phyloP scores from a whole-genome alignment of 192 early-diverging fungal species.

The Gamsiella multidivaricata region DNA sequence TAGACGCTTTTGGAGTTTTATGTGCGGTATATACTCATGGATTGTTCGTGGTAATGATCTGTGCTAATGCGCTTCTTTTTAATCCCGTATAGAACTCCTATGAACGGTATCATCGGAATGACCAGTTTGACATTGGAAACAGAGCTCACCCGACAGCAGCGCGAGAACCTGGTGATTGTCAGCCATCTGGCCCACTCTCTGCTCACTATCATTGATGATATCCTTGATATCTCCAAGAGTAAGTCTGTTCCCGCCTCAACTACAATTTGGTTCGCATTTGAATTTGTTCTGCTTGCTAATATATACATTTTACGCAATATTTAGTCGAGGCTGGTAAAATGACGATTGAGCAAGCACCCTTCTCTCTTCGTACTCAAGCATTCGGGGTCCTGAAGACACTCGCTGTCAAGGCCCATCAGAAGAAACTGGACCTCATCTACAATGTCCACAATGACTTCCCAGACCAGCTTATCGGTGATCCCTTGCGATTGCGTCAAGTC shows the following conservation, averaged over 20 bases:
- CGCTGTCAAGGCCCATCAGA: conserved; percentile 78
- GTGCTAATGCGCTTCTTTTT: not conserved
- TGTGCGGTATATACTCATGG: not conserved
- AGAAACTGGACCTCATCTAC: conserved; percentile 75
- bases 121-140: conserved; percentile 79
- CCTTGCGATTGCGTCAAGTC: conserved; percentile 79
- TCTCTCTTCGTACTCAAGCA: conserved; percentile 68
- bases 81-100: conserved; percentile 72
- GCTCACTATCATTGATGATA: conserved; percentile 83
- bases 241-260: no score
- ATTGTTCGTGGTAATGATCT: no score
- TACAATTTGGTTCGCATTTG: not conserved
- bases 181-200: conserved; percentile 77
- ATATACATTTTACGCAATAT: not conserved
- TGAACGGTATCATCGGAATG: conserved; percentile 87
- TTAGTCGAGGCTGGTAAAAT: conserved; percentile 84
- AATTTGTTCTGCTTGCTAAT: not conserved
- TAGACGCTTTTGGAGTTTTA: not conserved
- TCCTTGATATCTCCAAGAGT: conserved; percentile 86
- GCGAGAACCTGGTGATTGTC: conserved; percentile 85
- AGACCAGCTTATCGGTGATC: conserved; percentile 79
- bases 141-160: conserved; percentile 81
- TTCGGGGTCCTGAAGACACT: conserved; percentile 78
- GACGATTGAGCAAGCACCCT: conserved; percentile 80
- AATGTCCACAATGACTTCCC: conserved; percentile 76